Evolutionary conservation across 331 rosid genomes (phyloP).

Genomic region (Quercus phellos): DNA sequence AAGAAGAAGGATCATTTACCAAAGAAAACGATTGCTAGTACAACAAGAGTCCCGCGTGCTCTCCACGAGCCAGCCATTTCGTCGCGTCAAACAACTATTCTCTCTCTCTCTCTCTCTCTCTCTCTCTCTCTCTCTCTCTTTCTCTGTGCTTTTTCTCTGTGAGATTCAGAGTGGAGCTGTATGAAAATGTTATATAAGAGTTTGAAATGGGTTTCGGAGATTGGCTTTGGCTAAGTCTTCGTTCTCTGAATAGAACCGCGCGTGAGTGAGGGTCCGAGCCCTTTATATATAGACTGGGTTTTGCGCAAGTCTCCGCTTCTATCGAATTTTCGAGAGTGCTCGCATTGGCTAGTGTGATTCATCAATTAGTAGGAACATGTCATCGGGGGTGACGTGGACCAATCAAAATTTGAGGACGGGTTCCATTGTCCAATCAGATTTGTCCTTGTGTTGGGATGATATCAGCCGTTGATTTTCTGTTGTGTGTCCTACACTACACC

Average conservation of each 20-base stretch:
- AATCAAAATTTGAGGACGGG: slow-evolving; percentile 16
- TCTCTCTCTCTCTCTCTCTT: background rate
- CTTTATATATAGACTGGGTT: slow-evolving; percentile 30
- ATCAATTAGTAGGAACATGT: slow-evolving; percentile 44
- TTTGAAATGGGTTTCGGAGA: background rate
- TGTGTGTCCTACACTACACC: background rate
- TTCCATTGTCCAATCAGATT: slow-evolving; percentile 40
- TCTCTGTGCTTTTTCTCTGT: background rate
- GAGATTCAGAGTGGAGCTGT: no score
- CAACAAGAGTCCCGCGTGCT: slow-evolving; percentile 52
- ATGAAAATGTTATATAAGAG: no score
- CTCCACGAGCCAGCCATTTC: slow-evolving; percentile 69
- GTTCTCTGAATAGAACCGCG: slow-evolving; percentile 1
- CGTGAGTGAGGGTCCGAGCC: background rate
- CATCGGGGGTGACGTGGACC: slow-evolving; percentile 65
- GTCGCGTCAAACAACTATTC: background rate
- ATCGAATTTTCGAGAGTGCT: background rate
- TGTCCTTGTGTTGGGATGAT: slow-evolving; percentile 43
- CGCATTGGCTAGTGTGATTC: background rate
- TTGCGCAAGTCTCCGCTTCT: slow-evolving; percentile 23
- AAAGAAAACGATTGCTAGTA: slow-evolving; percentile 51
- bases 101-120: slow-evolving; percentile 5
- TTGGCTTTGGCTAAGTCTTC: background rate
- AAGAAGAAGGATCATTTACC: slow-evolving; percentile 34
- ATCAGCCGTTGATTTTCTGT: slow-evolving; percentile 28